A percentile compares a stretch with the other conserved stretches of the same genome.
Evolutionary conservation across 2,329 filamentous ascomycete genomes (phyloP).

Genomic region (Xylaria sp.): DNA sequence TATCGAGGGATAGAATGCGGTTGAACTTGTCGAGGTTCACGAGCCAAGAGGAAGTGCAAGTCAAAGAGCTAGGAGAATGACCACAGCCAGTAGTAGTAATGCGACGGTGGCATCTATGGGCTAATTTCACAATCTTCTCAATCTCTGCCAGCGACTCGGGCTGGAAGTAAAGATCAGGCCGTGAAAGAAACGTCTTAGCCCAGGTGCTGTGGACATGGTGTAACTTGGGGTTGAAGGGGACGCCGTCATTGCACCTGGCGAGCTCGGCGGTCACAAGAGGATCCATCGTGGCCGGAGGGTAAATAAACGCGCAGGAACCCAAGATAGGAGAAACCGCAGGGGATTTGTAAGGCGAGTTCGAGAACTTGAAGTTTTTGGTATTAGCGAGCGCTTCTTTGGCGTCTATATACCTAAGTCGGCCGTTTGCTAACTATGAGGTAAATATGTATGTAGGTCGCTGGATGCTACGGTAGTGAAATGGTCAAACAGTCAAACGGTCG

Average conservation of each 20-base stretch:
- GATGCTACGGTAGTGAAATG: not conserved
- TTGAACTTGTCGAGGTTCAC: conserved; percentile 88
- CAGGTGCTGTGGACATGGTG: conserved; percentile 87
- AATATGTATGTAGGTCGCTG: not conserved
- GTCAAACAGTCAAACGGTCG: not conserved
- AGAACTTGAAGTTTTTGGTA: not conserved
- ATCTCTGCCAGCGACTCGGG: conserved; percentile 81
- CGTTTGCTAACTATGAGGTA: not conserved
- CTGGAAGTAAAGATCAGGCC: conserved; percentile 89
- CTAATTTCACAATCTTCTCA: conserved; percentile 80
- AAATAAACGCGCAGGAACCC: not conserved
- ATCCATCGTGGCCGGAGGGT: conserved; percentile 31
- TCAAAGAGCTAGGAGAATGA: conserved; percentile 90
- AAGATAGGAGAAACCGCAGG: not conserved
- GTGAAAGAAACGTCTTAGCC: conserved; percentile 89
- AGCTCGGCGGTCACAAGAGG: conserved; percentile 37
- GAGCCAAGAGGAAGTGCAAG: conserved; percentile 92
- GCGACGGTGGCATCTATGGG: conserved; percentile 78
- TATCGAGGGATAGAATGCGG: conserved; percentile 73
- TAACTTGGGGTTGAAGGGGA: conserved; percentile 78
- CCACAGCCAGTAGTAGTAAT: conserved; percentile 87
- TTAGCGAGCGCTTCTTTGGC: conserved; percentile 1
- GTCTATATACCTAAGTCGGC: not conserved
- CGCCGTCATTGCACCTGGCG: conserved; percentile 35
- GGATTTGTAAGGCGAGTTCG: not conserved